phyloP scores from a whole-genome alignment of 805 yeast genomes.

The Ogataea methanolica region DNA sequence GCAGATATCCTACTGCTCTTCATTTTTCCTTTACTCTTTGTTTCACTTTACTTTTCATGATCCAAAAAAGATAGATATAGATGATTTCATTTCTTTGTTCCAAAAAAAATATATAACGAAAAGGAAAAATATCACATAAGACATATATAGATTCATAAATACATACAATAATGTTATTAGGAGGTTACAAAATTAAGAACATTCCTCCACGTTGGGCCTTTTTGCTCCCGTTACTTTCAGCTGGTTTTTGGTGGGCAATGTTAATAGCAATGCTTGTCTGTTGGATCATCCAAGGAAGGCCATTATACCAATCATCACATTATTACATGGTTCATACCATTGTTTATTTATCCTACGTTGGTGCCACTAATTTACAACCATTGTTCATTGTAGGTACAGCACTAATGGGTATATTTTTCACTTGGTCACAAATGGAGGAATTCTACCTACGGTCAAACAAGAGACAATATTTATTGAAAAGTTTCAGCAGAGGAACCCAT shows the following conservation, averaged over 20 bases:
- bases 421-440: slow-evolving; percentile 60
- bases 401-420: slow-evolving; percentile 71
- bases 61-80: too few species aligned
- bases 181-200: slow-evolving; percentile 16
- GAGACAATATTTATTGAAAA: slow-evolving; percentile 45
- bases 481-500: slow-evolving; percentile 22
- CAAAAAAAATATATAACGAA: not conserved
- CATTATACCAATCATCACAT: slow-evolving; percentile 56
- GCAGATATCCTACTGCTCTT: too few species aligned
- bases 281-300: slow-evolving; percentile 82
- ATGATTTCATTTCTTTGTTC: too few species aligned
- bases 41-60: too few species aligned
- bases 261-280: slow-evolving; percentile 68
- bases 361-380: slow-evolving; percentile 83
- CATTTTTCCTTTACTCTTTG: too few species aligned
- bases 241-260: slow-evolving; percentile 88
- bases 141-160: too few species aligned
- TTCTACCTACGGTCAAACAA: slow-evolving; percentile 53
- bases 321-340: slow-evolving; percentile 31
- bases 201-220: slow-evolving; percentile 25
- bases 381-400: slow-evolving; percentile 76
- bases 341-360: slow-evolving; percentile 80
- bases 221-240: slow-evolving; percentile 57
- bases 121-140: not conserved
- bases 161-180: slow-evolving; percentile 3